Base-by-base conservation (phyloP, 176 grass and related monocot species). In the Oryza meyeriana region DNA sequence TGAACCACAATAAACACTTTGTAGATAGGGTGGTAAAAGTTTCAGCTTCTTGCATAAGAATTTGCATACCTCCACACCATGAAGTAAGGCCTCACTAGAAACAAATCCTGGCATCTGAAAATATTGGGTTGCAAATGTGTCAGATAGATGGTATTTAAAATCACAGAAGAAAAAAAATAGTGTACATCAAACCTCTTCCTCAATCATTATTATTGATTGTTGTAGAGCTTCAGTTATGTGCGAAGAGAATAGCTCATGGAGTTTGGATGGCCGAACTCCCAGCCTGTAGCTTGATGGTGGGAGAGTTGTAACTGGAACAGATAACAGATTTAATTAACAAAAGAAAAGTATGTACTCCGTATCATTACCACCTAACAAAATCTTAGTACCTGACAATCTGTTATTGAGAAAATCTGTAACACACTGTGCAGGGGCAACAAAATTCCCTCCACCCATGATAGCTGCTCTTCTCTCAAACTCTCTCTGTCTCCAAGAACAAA, bases 201-300 rank as follows among this genome's bases (percentile, higher is more conserved):
- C 88, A 62, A 95, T 93, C 90, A 93, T 84, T 73, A 64, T 52
- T 81, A 98, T 91, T 32, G 92, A 89, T 59, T 87, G 70, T 41
- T 98, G 88, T 55, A 98, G 83, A 86, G 88, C 86, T 95, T 98
- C 88, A 77, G 92, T 98, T 75, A 95, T 88, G 77, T 85, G 77
- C 69, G 76, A 52, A 34, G 95, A 90, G 87, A 91, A 98, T 76
- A 98, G 71, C 65, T 95, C 86, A 50, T 95, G 95, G 29, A 98
- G 88, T 68, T 87, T 95, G 62, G 95, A 91, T 69, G 95, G 79
- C 36, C 69, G 83, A 63, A 95, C 90, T 30, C 95, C 95, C 83
- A 98, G 69, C 22, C 92, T 90, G 34, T 98, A 98, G 89, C 95
- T 98, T 88, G 95, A 98, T 80, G 84, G 47, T 82, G 95, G 95